Base-by-base conservation (phyloP, 805 yeast species). In the Tetrapisispora nanseiensis region DNA sequence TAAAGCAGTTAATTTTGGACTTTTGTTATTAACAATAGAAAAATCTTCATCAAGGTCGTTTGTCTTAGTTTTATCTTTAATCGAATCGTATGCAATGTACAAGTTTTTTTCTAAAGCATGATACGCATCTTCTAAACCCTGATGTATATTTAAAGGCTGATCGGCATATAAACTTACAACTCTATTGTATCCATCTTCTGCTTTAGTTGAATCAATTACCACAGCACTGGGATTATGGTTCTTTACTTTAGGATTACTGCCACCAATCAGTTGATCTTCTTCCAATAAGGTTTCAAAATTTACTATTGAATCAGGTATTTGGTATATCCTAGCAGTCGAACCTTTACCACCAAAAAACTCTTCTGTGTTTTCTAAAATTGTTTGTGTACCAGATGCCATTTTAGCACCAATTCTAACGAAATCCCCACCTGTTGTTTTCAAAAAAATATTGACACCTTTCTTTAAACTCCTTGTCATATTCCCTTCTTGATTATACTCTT, bases 361-460 rank as follows among this genome's bases (percentile, higher is more conserved):
- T 56, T 87, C 97, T 0, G 94, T 80, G 41, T 74, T 77, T 51
- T 87, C 96, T 34, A 89, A 61, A 2, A 85, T 61, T 0, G 80
- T 76, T 54, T 87, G 97, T 0, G 95, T 84, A 0, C 97, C 96
- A 9, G 87, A 81, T 1, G 95, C 89, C 23, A 89, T 56, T 51
- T 82, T 86, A 0, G 84, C 90, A 1, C 96, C 95, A 36, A 89
- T 68, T 51, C 82, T 81, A 35, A 89, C 66, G 27, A 87, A 61
- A 57, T 89, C 96, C 43, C 80, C 82, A 3, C 92, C 75, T 0
- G 97, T 82, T 3, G 82, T 79, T 51, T 73, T 79, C 1, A 89
- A 79, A 62, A 89, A 86, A 7, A 78, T 70, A 41, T 68, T 62
- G 0, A 89, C 80, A 2, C 95, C 95, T 49, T 80, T 80, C 51